Conservation (phyloP, 176 grass and related monocot genomes). For the Thinopyrum elongatum region DNA sequence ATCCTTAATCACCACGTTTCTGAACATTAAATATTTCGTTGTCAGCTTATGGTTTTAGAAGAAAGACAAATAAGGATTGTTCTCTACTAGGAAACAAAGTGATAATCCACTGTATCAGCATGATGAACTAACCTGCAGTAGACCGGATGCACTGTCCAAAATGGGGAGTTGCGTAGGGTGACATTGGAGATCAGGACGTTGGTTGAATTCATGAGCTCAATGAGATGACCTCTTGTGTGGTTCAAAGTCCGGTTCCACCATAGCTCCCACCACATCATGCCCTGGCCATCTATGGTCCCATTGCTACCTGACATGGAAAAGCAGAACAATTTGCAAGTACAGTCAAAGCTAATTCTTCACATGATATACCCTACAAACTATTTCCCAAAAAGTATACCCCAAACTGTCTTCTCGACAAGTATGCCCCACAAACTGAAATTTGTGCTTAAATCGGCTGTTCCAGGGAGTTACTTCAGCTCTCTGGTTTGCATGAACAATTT, state of each 20-base stretch:
- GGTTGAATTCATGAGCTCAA: slow-evolving; percentile 73
- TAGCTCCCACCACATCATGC: slow-evolving; percentile 91
- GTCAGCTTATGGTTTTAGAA: slow-evolving; percentile 18
- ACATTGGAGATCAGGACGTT: slow-evolving; percentile 71
- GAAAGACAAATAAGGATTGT: background rate
- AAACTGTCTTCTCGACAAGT: background rate
- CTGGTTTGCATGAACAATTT: background rate
- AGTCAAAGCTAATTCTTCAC: slow-evolving; percentile 13
- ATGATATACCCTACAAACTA: background rate
- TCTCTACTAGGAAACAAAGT: slow-evolving; percentile 7
- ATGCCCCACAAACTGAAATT: background rate
- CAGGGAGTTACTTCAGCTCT: background rate
- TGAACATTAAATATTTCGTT: slow-evolving; percentile 15
- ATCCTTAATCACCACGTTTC: slow-evolving; percentile 83
- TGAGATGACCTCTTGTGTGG: slow-evolving; percentile 82
- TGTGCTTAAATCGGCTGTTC: background rate
- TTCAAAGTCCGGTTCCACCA: slow-evolving; percentile 89
- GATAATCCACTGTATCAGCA: background rate
- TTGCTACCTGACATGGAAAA: slow-evolving; percentile 57
- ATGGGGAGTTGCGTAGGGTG: slow-evolving; percentile 84
- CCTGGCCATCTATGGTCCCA: slow-evolving; percentile 90
- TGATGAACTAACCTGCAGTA: slow-evolving; percentile 74
- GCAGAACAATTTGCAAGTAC: background rate
- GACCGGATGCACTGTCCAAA: slow-evolving; percentile 96
- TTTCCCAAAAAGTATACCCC: background rate